Evolutionary conservation across 176 grass and related monocot species (phyloP), one percentile per base, ranked within the genome.

Genomic region (maize (Zea mays)): DNA sequence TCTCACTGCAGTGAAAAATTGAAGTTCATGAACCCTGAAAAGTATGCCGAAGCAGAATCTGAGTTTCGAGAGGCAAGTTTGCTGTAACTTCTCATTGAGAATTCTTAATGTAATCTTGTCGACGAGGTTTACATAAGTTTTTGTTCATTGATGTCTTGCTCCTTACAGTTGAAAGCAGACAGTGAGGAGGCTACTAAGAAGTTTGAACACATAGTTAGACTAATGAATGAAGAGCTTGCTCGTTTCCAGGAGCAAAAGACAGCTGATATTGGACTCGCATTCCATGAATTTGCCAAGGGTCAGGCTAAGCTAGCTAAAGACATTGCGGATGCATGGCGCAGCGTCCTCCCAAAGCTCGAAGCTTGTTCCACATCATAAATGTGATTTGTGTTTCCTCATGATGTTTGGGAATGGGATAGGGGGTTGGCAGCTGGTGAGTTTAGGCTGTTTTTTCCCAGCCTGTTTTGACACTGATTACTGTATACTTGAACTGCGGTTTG

Each of bases 211-310:
- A 99, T 99, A 79, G 90, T 96, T 75, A 86, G 74, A 44, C 47
- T 90, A 75, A 99, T 99, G 96, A 96, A 93, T 49, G 85, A 99
- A 81, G 96, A 99, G 70, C 85, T 99, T 54, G 81, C 79, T 14
- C 89, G 92, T 42, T 99, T 99, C 82, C 96, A 99, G 74, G 96
- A 99, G 72, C 92, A 99, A 81, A 99, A 96, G 76, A 99, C 96
- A n/a, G 87, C 89, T 64, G 96, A 99, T 48, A 86, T 93, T 58
- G 96, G 96, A 48, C 75, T 99, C 0, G 96, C 92, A 12, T 99
- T 99, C 78, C 96, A 96, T 81, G 92, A 90, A 85, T 99, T 99
- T 75, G 96, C 96, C 0, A 99, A 96, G 59, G 96, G 96, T 49
- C 96, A 99, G 62, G 96, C 96, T 50, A 99, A 99, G 81, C 77